These are phyloP conservation scores for Paraglomus occultum DNA, from an alignment of 192 early-diverging fungal species.

Conservation along the genomic window DNA sequence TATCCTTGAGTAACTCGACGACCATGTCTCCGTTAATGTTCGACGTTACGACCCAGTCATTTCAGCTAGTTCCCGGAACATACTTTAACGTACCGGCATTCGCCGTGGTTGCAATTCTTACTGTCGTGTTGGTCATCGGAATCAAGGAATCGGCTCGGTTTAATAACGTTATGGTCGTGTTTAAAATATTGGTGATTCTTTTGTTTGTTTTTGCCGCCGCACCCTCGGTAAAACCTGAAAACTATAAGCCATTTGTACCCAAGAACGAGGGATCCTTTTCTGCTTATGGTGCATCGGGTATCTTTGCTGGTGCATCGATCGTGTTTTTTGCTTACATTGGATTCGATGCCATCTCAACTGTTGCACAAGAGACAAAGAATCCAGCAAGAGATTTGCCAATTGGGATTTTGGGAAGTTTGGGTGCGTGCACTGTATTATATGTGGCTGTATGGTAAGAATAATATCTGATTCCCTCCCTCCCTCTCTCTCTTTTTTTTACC, in stretches of 20 bases:
- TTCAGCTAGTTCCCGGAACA: constrained; percentile 37
- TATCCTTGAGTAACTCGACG: constrained; percentile 50
- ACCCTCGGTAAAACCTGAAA: constrained; percentile 63
- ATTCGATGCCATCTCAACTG: constrained; percentile 86
- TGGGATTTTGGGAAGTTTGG: constrained; percentile 77
- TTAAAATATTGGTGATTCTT: constrained; percentile 76
- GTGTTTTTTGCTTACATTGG: constrained; percentile 89
- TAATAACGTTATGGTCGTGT: constrained; percentile 65
- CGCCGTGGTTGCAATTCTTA: constrained; percentile 61
- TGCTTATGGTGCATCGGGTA: constrained; percentile 64
- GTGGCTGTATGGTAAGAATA: constrained; percentile 53
- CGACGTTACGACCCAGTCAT: constrained; percentile 43
- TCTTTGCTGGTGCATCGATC: constrained; percentile 68
- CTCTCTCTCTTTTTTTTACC: no score
- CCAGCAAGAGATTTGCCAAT: constrained; percentile 82
- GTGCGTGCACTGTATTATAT: constrained; percentile 78
- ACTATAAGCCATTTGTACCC: constrained; percentile 81
- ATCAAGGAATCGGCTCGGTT: constrained; percentile 71
- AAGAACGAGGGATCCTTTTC: constrained; percentile 50
- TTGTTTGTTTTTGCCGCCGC: constrained; percentile 80
- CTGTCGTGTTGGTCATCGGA: constrained; percentile 64
- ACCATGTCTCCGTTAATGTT: constrained; percentile 73
- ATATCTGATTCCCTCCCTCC: no score
- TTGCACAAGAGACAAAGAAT: constrained; percentile 77
- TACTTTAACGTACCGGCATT: constrained; percentile 79